phyloP scores from a whole-genome alignment of 2,329 filamentous ascomycete species.

The Alternaria incomplexa region DNA sequence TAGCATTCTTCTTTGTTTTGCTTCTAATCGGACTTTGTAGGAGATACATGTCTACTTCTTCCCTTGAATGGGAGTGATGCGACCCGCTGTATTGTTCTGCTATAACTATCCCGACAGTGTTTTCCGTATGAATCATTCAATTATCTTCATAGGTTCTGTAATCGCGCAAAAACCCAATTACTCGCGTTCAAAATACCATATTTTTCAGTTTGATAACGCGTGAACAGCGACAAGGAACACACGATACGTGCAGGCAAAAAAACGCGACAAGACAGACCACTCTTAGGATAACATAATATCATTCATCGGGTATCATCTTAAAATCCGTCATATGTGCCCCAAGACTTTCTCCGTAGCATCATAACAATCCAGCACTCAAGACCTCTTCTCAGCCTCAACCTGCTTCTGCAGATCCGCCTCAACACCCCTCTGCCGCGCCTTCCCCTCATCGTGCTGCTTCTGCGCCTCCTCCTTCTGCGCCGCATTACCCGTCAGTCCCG shows the following conservation, averaged over 20 bases:
- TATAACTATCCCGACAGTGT: too few relatives aligned
- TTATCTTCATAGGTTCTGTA: too few relatives aligned
- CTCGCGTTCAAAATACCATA: too few relatives aligned
- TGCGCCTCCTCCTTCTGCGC: conserved; percentile 69
- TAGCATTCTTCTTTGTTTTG: too few relatives aligned
- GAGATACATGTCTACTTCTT: too few relatives aligned
- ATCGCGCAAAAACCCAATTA: too few relatives aligned
- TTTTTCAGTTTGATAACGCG: fast-evolving
- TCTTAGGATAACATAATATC: neutral
- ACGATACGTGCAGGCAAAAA: neutral
- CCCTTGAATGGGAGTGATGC: too few relatives aligned
- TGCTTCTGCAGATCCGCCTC: conserved; percentile 82
- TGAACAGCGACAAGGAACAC: neutral
- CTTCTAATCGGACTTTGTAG: too few relatives aligned
- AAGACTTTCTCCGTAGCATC: neutral
- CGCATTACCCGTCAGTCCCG: conserved; percentile 75
- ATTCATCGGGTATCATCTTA: conserved; percentile 4
- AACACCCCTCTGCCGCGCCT: conserved; percentile 81
- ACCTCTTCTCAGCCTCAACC: conserved; percentile 37
- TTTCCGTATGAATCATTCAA: too few relatives aligned
- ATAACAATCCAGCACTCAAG: fast-evolving
- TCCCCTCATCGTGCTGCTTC: conserved; percentile 77
- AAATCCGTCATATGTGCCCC: neutral
- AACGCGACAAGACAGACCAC: neutral
- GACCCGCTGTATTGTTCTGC: too few relatives aligned